Conservation (phyloP, 441 rosid genomes). For the Macaranga tanarius region DNA sequence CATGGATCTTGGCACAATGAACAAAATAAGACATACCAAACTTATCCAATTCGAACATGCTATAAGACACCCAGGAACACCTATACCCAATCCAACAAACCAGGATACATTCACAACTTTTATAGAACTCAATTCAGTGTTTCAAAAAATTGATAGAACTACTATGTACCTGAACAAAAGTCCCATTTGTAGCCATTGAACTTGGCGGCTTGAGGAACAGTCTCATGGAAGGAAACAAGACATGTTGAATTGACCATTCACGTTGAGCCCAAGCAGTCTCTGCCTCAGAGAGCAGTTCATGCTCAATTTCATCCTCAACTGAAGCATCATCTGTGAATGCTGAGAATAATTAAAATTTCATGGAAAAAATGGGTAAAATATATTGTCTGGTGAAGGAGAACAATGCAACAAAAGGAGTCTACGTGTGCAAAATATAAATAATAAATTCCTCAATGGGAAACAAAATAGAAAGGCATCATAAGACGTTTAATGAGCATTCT, state of each 20-base stretch:
- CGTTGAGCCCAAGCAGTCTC: constrained; percentile 91
- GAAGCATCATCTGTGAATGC: constrained; percentile 37
- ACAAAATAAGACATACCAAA: not conserved
- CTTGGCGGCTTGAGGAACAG: constrained; percentile 84
- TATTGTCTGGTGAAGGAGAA: not conserved
- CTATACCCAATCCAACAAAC: not conserved
- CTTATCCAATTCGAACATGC: not conserved
- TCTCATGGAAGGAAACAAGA: constrained; percentile 85
- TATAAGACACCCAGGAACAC: no score
- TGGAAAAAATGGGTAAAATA: not conserved
- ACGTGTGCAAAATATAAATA: not conserved
- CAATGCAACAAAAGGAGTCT: not conserved
- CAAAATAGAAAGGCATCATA: not conserved
- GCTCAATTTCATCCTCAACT: constrained; percentile 52
- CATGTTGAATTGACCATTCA: constrained; percentile 96
- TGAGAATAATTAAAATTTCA: not conserved
- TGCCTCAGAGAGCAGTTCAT: constrained; percentile 70
- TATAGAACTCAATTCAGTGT: no score
- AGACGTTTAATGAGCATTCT: not conserved
- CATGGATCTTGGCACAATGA: not conserved
- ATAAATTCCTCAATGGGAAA: not conserved
- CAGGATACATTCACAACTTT: not conserved
- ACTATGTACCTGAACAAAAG: constrained; percentile 73
- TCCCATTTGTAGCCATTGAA: constrained; percentile 84
- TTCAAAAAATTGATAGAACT: no score